Percentiles rank a stretch among this genome's conserved stretches.
Evolutionary conservation across 805 yeast species (phyloP).

Genomic region (Candida pini): DNA sequence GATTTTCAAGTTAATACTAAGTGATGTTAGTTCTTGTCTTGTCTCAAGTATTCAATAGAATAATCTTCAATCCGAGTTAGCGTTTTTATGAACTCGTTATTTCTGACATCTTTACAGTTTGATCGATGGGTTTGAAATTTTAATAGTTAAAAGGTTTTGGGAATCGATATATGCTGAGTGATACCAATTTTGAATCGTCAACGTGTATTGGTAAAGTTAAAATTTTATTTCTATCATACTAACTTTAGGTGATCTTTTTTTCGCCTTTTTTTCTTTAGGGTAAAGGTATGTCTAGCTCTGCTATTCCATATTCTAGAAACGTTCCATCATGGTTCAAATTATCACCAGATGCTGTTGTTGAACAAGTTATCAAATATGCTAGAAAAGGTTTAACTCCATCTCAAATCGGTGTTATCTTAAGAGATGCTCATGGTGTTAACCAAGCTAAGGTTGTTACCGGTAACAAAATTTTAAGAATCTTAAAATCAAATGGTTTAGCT

Average conservation of each 20-base stretch:
- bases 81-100: no score
- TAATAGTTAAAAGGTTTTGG: neutral
- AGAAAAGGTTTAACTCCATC: slow-evolving; percentile 99
- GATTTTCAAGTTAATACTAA: no score
- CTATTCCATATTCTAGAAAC: slow-evolving; percentile 98
- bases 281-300: slow-evolving; percentile 98
- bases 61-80: no score
- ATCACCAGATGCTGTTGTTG: slow-evolving; percentile 91
- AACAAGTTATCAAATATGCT: slow-evolving; percentile 98
- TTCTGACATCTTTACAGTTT: no score
- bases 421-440: slow-evolving; percentile 99
- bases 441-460: slow-evolving; percentile 97
- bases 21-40: no score
- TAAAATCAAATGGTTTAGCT: slow-evolving; percentile 99
- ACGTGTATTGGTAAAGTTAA: slow-evolving; percentile 27
- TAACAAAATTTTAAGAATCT: slow-evolving; percentile 98
- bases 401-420: slow-evolving; percentile 97
- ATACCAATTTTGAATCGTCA: slow-evolving; percentile 46
- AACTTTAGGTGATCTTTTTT: slow-evolving; percentile 1
- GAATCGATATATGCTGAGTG: slow-evolving; percentile 34
- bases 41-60: no score
- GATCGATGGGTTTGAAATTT: no score
- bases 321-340: slow-evolving; percentile 99
- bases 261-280: slow-evolving; percentile 48
- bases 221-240: slow-evolving; percentile 10